Evolutionary conservation across 2,329 filamentous ascomycete genomes (phyloP), one percentile per base, ranked within the genome.

Genomic region (Zasmidium angulare): DNA sequence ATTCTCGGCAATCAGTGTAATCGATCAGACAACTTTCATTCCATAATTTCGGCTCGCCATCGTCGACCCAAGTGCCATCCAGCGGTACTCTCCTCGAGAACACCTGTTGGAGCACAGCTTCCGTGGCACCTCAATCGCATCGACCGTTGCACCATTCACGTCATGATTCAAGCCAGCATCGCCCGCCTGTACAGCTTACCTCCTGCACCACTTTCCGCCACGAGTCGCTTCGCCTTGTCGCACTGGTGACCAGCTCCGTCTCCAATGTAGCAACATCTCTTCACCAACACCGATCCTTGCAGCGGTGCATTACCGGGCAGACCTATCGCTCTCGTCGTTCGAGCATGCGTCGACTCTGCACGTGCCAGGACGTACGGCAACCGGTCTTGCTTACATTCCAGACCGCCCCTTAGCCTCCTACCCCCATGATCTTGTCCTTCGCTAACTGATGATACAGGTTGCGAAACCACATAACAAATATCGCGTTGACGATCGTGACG

Each of bases 21-120:
- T 63, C 64, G 67, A 68, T 66, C 63, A 68, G 63, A 68, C 67
- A 66, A 62, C 65, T 65, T 68, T 63, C 54, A 63, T 65, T 53
- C 58, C 64, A 55, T 60, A 53, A 59, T 59, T 56, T 60, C 61
- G 63, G 59, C 61, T 60, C 61, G 63, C 63, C 61, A 50, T 58
- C 46, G 31, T 61, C 64, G 64, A 66, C 64, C n/a, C 52, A 47
- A 50, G 36, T 60, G 50, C 62, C 50, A 21, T 50, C 54, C 43
- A 49, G 29, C 43, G 29, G 40, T 55, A 24, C 49, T 50, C 26
- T 53, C 53, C 50, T 46, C 46, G 50, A 24, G 50, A 49, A 46
- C 48, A 53, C 50, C 23, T 54, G 11, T 43, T 43, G 36, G 36
- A 43, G 36, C 14, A 26, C 49, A 50, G 23, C 49, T 26, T 26